phyloP scores from a whole-genome alignment of 805 yeast species.

The Schizosaccharomyces lindneri region DNA sequence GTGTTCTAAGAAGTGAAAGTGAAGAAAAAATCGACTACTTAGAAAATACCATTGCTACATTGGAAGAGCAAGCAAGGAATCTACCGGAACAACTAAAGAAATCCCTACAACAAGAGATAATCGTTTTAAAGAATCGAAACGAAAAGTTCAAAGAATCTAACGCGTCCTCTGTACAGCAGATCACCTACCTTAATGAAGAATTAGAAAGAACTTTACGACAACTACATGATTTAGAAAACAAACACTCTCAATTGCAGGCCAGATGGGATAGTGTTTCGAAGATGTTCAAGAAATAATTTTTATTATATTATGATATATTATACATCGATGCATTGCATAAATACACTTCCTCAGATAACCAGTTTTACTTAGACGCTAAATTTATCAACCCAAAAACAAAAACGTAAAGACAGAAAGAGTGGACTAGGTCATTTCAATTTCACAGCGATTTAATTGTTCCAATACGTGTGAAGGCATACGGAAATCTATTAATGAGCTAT shows the following conservation, averaged over 20 bases:
- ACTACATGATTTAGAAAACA: background rate
- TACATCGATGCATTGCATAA: no score
- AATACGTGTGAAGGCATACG: background rate
- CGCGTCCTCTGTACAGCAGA: background rate
- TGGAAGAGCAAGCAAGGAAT: background rate
- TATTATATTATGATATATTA: no score
- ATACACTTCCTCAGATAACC: no score
- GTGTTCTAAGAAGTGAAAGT: background rate
- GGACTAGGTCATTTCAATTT: background rate
- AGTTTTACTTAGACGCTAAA: no score
- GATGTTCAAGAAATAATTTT: background rate
- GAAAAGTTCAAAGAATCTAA: background rate
- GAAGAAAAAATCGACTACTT: background rate
- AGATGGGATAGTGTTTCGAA: background rate
- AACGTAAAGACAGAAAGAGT: background rate
- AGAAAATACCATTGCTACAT: background rate
- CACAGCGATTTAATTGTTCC: background rate
- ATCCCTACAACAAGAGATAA: background rate
- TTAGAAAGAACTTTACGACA: background rate
- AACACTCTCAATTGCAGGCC: background rate
- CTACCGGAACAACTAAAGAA: background rate
- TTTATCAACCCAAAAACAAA: no score
- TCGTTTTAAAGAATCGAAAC: background rate
- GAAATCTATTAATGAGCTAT: constrained; percentile 20
- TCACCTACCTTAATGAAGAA: background rate